Evolutionary conservation across 2,329 filamentous ascomycete species (phyloP).

Genomic region (Colletotrichum musae): DNA sequence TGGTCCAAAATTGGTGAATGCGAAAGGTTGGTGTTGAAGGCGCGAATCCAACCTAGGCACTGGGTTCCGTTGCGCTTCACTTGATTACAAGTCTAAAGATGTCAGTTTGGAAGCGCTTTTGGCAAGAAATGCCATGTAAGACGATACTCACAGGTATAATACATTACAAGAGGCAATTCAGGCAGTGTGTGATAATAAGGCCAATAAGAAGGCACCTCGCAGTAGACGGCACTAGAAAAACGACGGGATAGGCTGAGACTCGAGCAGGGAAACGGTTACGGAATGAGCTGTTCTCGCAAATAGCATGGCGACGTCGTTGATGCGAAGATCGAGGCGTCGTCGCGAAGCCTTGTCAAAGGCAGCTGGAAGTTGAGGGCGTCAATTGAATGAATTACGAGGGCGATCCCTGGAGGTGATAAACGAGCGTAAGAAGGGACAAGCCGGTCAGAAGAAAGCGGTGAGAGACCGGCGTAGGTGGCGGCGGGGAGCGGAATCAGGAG

Average conservation of each 20-base stretch:
- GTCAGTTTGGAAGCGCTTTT: background rate
- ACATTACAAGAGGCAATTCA: conserved; percentile 25
- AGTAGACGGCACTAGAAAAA: conserved; percentile 25
- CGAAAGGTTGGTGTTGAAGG: background rate
- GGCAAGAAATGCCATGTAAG: background rate
- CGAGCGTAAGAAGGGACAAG: conserved; percentile 40
- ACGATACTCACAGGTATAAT: conserved; percentile 30
- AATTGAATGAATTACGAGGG: conserved; percentile 28
- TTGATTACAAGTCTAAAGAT: conserved; percentile 19
- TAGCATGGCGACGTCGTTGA: conserved; percentile 34
- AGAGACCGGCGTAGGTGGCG: conserved; percentile 26
- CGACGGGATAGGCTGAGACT: conserved; percentile 24
- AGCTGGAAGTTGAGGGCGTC: conserved; percentile 18
- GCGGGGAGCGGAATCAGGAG: conserved; percentile 20
- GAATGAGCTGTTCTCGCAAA: conserved; percentile 31
- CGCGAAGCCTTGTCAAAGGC: conserved; percentile 13
- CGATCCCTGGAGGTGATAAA: conserved; percentile 38
- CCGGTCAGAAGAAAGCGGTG: conserved; percentile 37
- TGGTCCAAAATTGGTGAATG: background rate
- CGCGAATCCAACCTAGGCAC: background rate
- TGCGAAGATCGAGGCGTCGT: conserved; percentile 9
- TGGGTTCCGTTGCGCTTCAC: background rate
- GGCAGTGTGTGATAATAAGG: background rate
- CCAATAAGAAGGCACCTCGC: conserved; percentile 11
- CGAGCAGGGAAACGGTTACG: background rate